Conservation (phyloP, 140 eudicot genomes). For the Stevia rebaudiana region DNA sequence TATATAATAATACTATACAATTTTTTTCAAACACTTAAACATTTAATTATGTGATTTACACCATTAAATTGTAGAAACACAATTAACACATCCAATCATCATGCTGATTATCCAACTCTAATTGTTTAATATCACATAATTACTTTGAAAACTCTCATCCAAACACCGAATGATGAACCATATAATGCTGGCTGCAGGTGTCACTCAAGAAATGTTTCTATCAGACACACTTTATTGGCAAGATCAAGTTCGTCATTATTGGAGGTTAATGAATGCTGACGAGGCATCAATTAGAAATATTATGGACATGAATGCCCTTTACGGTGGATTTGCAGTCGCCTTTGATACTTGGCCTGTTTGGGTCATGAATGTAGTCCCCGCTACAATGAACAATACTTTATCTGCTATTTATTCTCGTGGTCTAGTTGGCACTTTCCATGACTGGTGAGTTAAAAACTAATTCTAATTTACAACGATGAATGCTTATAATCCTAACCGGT, state of each 20-base stretch:
- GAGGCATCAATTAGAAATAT: conserved; percentile 70
- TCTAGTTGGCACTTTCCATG: conserved; percentile 70
- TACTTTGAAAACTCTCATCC: neutral
- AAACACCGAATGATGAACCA: neutral
- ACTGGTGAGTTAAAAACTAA: conserved; percentile 50
- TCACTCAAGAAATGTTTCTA: conserved; percentile 56
- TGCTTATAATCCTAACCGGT: neutral
- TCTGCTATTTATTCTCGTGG: conserved; percentile 76
- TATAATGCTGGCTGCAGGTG: conserved; percentile 41
- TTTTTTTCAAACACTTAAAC: neutral
- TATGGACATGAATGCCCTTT: conserved; percentile 83
- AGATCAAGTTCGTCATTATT: conserved; percentile 81
- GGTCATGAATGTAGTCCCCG: conserved; percentile 93
- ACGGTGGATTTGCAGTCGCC: conserved; percentile 85
- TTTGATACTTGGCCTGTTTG: conserved; percentile 82
- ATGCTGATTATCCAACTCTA: neutral
- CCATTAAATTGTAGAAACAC: neutral
- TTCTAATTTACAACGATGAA: neutral
- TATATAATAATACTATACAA: too few species aligned
- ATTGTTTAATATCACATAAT: neutral
- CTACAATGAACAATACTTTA: conserved; percentile 49
- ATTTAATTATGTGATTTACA: neutral
- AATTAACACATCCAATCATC: neutral
- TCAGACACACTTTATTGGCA: conserved; percentile 77
- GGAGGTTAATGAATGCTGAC: conserved; percentile 73